Base-by-base conservation (phyloP, 2,329 filamentous ascomycete species). In the Neoarthrinium moseri region DNA sequence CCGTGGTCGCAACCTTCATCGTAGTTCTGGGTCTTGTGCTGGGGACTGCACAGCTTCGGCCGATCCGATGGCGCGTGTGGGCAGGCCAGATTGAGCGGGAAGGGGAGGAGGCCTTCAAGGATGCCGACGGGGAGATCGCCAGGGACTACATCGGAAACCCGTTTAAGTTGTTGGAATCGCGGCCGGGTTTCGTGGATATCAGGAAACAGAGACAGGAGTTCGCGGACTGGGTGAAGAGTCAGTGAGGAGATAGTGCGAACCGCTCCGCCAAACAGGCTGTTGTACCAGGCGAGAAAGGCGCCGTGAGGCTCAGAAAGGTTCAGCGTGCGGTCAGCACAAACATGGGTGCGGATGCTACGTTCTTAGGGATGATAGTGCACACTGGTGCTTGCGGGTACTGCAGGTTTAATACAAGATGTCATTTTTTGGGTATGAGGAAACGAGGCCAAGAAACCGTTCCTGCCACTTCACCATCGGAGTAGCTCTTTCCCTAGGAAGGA, bases 131-230 rank as follows among this genome's bases (percentile, higher is more conserved):
- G 22, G 78, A 87, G 59, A 81, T 86, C 27, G 83, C 89, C 60
- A 84, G 81, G 63, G 81, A 84, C 50, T 86, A 77, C 52, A 70
- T 80, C 11, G 86, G 87, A 13, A 96, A 95, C 62, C 90, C 91
- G 5, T 97, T 91, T 65, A 76, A 73, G 40, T 75, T 81, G 36
- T 67, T 96, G 49, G 92, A 97, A 69, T 85, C 88, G 49, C 75
- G 94, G 55, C 82, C 84, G 37, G 86, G 89, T 2, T 99, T 97
- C 60, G 79, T 90, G 70, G 89, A 99, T 70, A 89, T 97, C 52
- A 84, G 90, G 66, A 87, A 83, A 64, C 78, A 91, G 69, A 80
- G 87, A 61, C 83, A 77, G 61, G 87, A 91, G 49, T 96, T 95
- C 72, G 78, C 81, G 13, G 77, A 84, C 51, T 95, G 89, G 89